phyloP scores from a whole-genome alignment of 2,329 filamentous ascomycete genomes.

The Arthrinium puccinioides region DNA sequence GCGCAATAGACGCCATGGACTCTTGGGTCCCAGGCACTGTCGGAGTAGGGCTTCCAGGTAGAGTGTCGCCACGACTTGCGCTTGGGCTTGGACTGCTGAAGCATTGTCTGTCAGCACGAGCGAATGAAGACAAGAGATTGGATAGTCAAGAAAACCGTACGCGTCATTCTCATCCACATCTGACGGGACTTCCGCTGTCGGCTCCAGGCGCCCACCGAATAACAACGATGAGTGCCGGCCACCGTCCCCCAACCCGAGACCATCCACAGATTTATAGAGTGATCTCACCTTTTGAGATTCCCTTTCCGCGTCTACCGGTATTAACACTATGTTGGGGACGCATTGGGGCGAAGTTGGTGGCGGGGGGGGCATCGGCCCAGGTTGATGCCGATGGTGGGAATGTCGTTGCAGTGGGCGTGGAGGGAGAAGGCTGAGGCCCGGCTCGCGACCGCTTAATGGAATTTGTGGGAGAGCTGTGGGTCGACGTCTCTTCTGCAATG shows the following conservation, averaged over 20 bases:
- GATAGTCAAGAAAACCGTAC: conserved; percentile 48
- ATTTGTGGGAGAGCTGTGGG: neutral
- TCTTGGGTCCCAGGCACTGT: conserved; percentile 7
- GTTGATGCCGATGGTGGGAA: conserved; percentile 2
- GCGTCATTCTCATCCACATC: conserved; percentile 46
- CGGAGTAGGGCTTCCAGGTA: conserved; percentile 21
- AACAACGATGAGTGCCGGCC: conserved; percentile 36
- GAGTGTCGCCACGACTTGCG: conserved; percentile 13
- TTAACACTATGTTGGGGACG: conserved; percentile 42
- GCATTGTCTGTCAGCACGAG: conserved; percentile 14
- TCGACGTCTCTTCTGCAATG: conserved; percentile 1
- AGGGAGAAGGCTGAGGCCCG: neutral
- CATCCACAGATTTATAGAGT: conserved; percentile 53
- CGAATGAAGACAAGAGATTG: conserved; percentile 11
- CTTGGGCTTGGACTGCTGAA: conserved; percentile 11
- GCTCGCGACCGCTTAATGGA: neutral
- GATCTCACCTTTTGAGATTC: conserved; percentile 63
- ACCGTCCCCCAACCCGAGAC: conserved; percentile 45
- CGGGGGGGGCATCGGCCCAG: conserved; percentile 5
- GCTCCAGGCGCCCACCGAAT: conserved; percentile 38
- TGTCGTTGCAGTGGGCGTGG: neutral
- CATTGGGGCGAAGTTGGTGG: conserved; percentile 11
- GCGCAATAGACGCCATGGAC: conserved; percentile 23
- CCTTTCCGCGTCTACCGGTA: conserved; percentile 49
- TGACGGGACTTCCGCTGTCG: conserved; percentile 42